A percentile compares a stretch with the other conserved stretches of the same genome.
These are phyloP conservation scores for Pseudozyma tsukubaensis DNA, from an alignment of 1,284 basidiomycete species.

Conservation along the genomic window DNA sequence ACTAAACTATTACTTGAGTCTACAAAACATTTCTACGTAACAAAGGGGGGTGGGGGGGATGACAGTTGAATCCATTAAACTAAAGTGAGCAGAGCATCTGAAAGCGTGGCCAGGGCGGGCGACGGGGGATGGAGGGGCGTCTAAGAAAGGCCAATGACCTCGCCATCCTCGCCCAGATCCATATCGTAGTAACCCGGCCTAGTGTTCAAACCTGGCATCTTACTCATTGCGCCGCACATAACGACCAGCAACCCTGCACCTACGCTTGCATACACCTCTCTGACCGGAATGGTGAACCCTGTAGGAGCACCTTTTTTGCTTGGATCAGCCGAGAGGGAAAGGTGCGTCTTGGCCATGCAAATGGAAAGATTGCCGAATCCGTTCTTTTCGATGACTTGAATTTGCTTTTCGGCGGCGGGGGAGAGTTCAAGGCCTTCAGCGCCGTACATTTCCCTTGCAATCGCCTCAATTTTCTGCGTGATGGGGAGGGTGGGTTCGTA, in stretches of 20 bases:
- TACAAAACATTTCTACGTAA: slow-evolving; percentile 1
- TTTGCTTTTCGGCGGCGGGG: slow-evolving; percentile 78
- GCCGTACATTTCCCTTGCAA: slow-evolving; percentile 67
- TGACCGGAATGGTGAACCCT: slow-evolving; percentile 88
- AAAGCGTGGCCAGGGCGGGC: too few species aligned
- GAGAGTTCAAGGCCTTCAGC: slow-evolving; percentile 73
- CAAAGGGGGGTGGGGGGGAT: slow-evolving; percentile 3
- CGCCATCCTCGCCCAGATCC: slow-evolving; percentile 67
- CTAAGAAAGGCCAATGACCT: slow-evolving; percentile 69
- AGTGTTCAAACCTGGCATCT: slow-evolving; percentile 95
- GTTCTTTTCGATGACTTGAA: slow-evolving; percentile 91
- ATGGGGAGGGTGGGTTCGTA: slow-evolving; percentile 63
- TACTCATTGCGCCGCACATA: slow-evolving; percentile 77
- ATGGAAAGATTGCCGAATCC: slow-evolving; percentile 79
- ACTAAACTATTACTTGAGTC: not conserved
- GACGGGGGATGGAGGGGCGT: too few species aligned
- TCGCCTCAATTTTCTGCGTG: slow-evolving; percentile 65
- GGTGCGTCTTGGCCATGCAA: slow-evolving; percentile 97
- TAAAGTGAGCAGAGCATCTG: not conserved
- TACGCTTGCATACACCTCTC: slow-evolving; percentile 86
- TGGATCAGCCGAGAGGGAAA: slow-evolving; percentile 63
- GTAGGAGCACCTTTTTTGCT: slow-evolving; percentile 59
- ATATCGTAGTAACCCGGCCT: slow-evolving; percentile 77
- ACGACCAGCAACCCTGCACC: slow-evolving; percentile 97
- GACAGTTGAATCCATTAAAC: slow-evolving; percentile 27